Evolutionary conservation across 345 rosid genomes (phyloP), one percentile per base, ranked within the genome.

Genomic region (Hypericum androsaemum): DNA sequence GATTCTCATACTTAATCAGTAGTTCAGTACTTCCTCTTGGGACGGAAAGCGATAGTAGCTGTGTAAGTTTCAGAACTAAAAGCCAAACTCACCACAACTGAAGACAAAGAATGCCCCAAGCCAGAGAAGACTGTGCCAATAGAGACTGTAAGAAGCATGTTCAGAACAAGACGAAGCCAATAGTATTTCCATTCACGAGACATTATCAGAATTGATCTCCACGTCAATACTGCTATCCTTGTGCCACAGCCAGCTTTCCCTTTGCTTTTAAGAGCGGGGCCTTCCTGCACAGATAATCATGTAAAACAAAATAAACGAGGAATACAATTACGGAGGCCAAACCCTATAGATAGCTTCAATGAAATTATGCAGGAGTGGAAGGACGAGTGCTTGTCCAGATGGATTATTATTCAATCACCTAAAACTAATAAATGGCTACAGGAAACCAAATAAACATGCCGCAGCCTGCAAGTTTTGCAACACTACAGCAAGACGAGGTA

Each of bases 61-160:
- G n/a, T n/a, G n/a, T n/a, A n/a, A n/a, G n/a, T n/a, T n/a, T n/a
- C n/a, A n/a, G n/a, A n/a, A 5, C 5, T 2, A 37, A 35, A 37
- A 7, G 10, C 44, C 43, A 64, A 53, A 68, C 88, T 84, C 73
- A 92, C 98, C 74, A 75, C 87, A 57, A 92, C 94, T 28, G 97
- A 92, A 68, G 94, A 80, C 73, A 92, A 50, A 43, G 99, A 88
- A 75, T 92, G 95, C 16, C 95, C 94, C 56, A 92, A 72, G 61
- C 95, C 87, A 9, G 99, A 88, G 66, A 85, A 92, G 12, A 86
- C 78, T 0, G 90, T 88, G 47, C 94, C 90, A 53, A 92, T 67
- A 59, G 80, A 78, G 52, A 92, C 81, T 6, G 88, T 69, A 50
- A 92, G 94, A 50, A 83, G 71, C 89, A 85, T 83, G 61, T 60